phyloP scores from a whole-genome alignment of 2,329 filamentous ascomycete genomes.

The Epichloe coenophiala region DNA sequence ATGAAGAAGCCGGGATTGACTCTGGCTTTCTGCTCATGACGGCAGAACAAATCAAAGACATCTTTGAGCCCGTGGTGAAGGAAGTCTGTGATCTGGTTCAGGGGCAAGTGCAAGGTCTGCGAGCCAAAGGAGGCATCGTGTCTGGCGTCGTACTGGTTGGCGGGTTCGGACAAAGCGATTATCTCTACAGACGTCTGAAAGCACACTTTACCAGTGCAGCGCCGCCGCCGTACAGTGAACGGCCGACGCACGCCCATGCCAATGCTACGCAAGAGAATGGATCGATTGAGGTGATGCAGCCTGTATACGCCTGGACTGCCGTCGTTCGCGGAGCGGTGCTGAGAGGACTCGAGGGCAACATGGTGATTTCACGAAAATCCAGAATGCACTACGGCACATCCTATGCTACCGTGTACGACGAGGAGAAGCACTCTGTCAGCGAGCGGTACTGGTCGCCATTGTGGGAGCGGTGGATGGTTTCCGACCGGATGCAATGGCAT shows the following conservation, averaged over 20 bases:
- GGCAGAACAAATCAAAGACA: conserved; percentile 54
- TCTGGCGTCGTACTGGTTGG: conserved; percentile 71
- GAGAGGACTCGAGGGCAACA: conserved; percentile 61
- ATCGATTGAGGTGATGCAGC: conserved; percentile 68
- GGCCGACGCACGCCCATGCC: conserved; percentile 50
- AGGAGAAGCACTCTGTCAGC: conserved; percentile 55
- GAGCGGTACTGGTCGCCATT: conserved; percentile 70
- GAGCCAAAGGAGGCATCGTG: conserved; percentile 46
- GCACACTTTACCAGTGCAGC: conserved; percentile 48
- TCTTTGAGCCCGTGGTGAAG: conserved; percentile 63
- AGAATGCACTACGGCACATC: conserved; percentile 70
- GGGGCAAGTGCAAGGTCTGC: conserved; percentile 51
- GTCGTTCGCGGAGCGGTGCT: conserved; percentile 67
- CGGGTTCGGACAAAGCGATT: conserved; percentile 69
- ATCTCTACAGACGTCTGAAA: conserved; percentile 59
- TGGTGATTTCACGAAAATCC: conserved; percentile 62
- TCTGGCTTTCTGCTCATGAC: conserved; percentile 65
- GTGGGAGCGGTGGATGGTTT: conserved; percentile 76
- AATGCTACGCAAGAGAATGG: conserved; percentile 33
- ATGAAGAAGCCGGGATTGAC: conserved; percentile 61
- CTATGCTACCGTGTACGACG: conserved; percentile 70
- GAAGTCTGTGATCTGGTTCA: conserved; percentile 55
- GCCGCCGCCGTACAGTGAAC: conserved; percentile 52
- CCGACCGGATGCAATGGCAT: conserved; percentile 75
- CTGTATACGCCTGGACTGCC: conserved; percentile 69